Conservation (phyloP, 306 rosid species). For the Ormosia emarginata region DNA sequence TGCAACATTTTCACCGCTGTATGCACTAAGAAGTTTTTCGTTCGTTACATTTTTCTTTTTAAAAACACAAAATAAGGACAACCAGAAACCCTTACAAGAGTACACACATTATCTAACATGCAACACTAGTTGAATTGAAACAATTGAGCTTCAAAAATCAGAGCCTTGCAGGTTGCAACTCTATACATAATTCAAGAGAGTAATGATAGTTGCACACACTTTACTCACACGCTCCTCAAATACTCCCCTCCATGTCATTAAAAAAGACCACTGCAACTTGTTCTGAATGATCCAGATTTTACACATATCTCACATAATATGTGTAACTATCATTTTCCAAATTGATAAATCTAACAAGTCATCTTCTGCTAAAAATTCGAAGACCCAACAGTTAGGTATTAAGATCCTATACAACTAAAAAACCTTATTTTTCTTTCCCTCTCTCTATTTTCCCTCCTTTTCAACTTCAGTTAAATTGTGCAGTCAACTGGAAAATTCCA, state of each 20-base stretch:
- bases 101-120: slow-evolving; percentile 44
- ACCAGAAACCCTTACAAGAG: slow-evolving; percentile 32
- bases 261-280: slow-evolving; percentile 23
- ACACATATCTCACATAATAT: slow-evolving; percentile 24
- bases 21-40: slow-evolving; percentile 10
- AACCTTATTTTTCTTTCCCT: slow-evolving; percentile 7
- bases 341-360: slow-evolving; percentile 50
- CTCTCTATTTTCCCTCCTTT: slow-evolving; percentile 4
- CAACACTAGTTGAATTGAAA: slow-evolving; percentile 39
- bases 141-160: slow-evolving; percentile 47
- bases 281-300: slow-evolving; percentile 29
- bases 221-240: slow-evolving; percentile 28
- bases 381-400: slow-evolving; percentile 78
- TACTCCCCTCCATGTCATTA: slow-evolving; percentile 22
- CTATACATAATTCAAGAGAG: slow-evolving; percentile 28
- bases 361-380: slow-evolving; percentile 84
- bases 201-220: slow-evolving; percentile 33
- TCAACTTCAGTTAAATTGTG: slow-evolving; percentile 47
- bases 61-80: slow-evolving; percentile 16
- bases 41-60: slow-evolving; percentile 18
- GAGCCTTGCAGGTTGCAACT: slow-evolving; percentile 18
- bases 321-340: slow-evolving; percentile 35
- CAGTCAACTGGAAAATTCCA: slow-evolving; percentile 45
- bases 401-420: slow-evolving; percentile 72
- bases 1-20: slow-evolving; percentile 13